Base-by-base conservation (phyloP, 176 grass and related monocot genomes). In the Avena insularis region DNA sequence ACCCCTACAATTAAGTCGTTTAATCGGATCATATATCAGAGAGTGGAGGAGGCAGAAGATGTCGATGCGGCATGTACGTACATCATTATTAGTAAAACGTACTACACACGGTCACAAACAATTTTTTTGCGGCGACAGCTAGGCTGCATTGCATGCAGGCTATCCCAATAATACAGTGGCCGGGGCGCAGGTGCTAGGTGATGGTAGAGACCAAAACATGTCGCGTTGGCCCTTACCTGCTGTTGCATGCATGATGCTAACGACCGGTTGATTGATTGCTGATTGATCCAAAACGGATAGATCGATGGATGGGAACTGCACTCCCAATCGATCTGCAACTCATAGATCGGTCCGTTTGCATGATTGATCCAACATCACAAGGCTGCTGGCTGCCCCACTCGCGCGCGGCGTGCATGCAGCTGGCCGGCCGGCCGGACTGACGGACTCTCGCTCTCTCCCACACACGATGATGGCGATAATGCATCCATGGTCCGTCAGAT, bases 241-340 rank as follows among this genome's bases (percentile, higher is more conserved):
- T 29, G 29, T 29, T 29, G 29, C 29, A 29, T 29, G 79, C 59
- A 81, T 61, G 55, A 20, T 79, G 57, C 57, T 25, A 82, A 68
- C 16, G 79, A 81, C 61, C 47, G 72, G 72, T 19, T 70, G 66
- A 70, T 70, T 70, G 65, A 69, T 69, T 3, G 14, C 23, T 29
- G 72, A 75, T 51, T 81, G 79, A 66, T 66, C 50, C 60, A 38
- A 47, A 47, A 45, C 36, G 38, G 38, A 80, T 62, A 8, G 43
- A 48, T 48, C 46, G 9, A 48, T 47, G 20, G 20, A 54, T 8
- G 14, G 45, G 60, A 66, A 66, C 45, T 81, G 60, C 43, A 81
- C 79, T 67, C 40, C 45, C 23, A 66, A 33, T 81, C 79, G 59
- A 49, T 31, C 20, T 1, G 46, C 25, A 81, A 81, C 74, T 54